Evolutionary conservation across 2,329 filamentous ascomycete genomes (phyloP).

Genomic region (Xylariaceae sp.): DNA sequence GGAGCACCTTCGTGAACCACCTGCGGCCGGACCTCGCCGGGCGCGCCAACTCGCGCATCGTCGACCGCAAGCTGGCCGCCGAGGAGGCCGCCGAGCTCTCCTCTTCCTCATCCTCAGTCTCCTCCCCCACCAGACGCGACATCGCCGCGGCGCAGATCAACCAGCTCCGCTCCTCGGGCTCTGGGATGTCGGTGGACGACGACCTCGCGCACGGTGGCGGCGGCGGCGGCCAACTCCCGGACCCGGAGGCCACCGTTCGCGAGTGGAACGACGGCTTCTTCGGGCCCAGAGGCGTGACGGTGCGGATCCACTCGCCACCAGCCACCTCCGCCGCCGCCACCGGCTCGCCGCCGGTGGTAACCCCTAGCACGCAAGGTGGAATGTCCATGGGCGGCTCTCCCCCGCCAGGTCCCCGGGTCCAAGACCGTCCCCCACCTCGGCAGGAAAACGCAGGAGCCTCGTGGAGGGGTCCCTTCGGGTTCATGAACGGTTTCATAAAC

Average conservation of each 20-base stretch:
- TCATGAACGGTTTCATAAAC: slow-evolving; percentile 10
- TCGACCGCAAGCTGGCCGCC: slow-evolving; percentile 40
- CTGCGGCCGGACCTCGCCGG: slow-evolving; percentile 42
- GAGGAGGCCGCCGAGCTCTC: slow-evolving; percentile 26
- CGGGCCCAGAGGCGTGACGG: slow-evolving; percentile 37
- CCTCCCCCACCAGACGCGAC: slow-evolving; percentile 19
- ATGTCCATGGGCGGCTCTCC: no score
- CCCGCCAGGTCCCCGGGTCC: slow-evolving; percentile 14
- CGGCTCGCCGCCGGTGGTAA: slow-evolving; percentile 6
- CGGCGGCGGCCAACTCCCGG: slow-evolving; percentile 16
- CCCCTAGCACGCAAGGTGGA: neutral
- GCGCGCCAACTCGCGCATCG: slow-evolving; percentile 36
- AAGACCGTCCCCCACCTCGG: slow-evolving; percentile 4
- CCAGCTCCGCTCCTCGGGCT: slow-evolving; percentile 23
- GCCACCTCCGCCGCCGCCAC: slow-evolving; percentile 16
- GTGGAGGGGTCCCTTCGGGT: slow-evolving; percentile 17
- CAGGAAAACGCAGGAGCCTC: slow-evolving; percentile 8
- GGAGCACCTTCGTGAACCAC: slow-evolving; percentile 52
- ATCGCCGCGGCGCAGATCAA: slow-evolving; percentile 36
- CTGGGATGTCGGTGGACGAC: no score
- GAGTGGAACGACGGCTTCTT: slow-evolving; percentile 56
- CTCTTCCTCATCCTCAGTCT: neutral
- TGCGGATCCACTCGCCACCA: slow-evolving; percentile 26
- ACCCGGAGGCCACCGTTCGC: slow-evolving; percentile 33
- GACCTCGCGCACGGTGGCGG: slow-evolving; percentile 17